Evolutionary conservation across 345 rosid species (phyloP).

Genomic region (Heritiera littoralis): DNA sequence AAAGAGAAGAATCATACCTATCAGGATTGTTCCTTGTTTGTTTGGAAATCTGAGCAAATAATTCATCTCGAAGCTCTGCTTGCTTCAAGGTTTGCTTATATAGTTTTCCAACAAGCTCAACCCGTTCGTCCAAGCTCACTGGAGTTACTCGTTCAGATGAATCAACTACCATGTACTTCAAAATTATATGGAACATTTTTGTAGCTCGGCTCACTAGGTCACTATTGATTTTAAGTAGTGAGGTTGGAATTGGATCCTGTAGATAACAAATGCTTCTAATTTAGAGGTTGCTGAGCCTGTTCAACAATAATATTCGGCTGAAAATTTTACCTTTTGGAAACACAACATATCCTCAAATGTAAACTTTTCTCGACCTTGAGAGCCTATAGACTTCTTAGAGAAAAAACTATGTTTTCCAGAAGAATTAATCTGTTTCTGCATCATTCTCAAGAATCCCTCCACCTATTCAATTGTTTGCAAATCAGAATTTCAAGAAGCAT

Average conservation of each 20-base stretch:
- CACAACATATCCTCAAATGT: slow-evolving; percentile 96
- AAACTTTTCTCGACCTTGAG: slow-evolving; percentile 76
- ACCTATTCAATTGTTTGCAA: slow-evolving; percentile 45
- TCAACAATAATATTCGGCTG: neutral
- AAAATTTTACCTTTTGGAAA: slow-evolving; percentile 77
- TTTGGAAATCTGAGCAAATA: slow-evolving; percentile 91
- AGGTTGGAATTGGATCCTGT: slow-evolving; percentile 96
- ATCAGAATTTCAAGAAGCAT: slow-evolving; percentile 6
- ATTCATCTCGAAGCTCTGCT: slow-evolving; percentile 95
- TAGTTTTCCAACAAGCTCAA: slow-evolving; percentile 84
- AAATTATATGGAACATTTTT: slow-evolving; percentile 76
- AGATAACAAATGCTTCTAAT: slow-evolving; percentile 19
- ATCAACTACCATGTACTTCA: slow-evolving; percentile 94
- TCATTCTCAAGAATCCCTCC: slow-evolving; percentile 83
- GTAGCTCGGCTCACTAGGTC: slow-evolving; percentile 86
- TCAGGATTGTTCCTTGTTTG: slow-evolving; percentile 96
- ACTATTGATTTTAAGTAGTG: slow-evolving; percentile 77
- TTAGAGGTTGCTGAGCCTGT: slow-evolving; percentile 15
- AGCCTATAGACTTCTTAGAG: slow-evolving; percentile 68
- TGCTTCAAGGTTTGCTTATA: slow-evolving; percentile 88
- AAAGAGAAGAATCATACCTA: slow-evolving; percentile 41
- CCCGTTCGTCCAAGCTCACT: slow-evolving; percentile 76
- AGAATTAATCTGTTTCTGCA: slow-evolving; percentile 96
- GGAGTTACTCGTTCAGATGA: slow-evolving; percentile 73
- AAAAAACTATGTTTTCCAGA: slow-evolving; percentile 89